Conservation (phyloP, 495 filamentous ascomycete genomes). For the Podospora anserina region DNA sequence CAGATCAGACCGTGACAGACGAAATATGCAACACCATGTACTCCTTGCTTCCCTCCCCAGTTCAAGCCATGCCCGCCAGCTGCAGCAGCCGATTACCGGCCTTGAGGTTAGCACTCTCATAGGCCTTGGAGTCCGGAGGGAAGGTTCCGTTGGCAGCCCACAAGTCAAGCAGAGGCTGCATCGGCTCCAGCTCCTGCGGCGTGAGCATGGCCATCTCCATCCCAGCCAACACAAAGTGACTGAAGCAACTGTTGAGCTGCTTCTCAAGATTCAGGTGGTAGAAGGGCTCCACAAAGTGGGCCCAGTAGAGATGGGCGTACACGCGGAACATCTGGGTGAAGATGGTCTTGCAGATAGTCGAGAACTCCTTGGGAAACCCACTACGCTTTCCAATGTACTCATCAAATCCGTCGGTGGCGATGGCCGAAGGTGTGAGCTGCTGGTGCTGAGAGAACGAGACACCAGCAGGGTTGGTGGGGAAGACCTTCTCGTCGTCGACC, state of each 20-base stretch:
- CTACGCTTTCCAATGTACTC: slow-evolving; percentile 82
- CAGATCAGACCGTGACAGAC: not conserved
- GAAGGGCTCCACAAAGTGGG: slow-evolving; percentile 76
- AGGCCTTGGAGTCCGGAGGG: slow-evolving; percentile 63
- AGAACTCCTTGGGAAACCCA: slow-evolving; percentile 82
- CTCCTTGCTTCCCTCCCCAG: not conserved
- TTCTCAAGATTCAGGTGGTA: slow-evolving; percentile 80
- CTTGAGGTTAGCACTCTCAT: slow-evolving; percentile 53
- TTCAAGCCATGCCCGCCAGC: slow-evolving; percentile 33
- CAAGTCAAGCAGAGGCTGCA: slow-evolving; percentile 87
- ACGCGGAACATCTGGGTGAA: slow-evolving; percentile 97
- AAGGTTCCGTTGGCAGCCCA: slow-evolving; percentile 84
- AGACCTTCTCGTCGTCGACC: slow-evolving; percentile 79
- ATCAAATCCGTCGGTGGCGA: slow-evolving; percentile 55
- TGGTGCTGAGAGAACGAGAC: slow-evolving; percentile 56
- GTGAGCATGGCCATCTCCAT: slow-evolving; percentile 78
- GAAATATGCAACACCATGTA: not conserved
- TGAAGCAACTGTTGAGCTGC: slow-evolving; percentile 91
- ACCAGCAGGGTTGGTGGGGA: slow-evolving; percentile 69
- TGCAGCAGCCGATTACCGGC: slow-evolving; percentile 44
- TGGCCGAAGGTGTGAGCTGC: slow-evolving; percentile 56
- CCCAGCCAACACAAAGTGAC: slow-evolving; percentile 86
- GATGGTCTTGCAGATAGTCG: slow-evolving; percentile 81
- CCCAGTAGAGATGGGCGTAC: slow-evolving; percentile 87
- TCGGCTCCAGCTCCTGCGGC: slow-evolving; percentile 83